Base-by-base conservation (phyloP, 495 filamentous ascomycete genomes). In the Aspergillus funiculosus region DNA sequence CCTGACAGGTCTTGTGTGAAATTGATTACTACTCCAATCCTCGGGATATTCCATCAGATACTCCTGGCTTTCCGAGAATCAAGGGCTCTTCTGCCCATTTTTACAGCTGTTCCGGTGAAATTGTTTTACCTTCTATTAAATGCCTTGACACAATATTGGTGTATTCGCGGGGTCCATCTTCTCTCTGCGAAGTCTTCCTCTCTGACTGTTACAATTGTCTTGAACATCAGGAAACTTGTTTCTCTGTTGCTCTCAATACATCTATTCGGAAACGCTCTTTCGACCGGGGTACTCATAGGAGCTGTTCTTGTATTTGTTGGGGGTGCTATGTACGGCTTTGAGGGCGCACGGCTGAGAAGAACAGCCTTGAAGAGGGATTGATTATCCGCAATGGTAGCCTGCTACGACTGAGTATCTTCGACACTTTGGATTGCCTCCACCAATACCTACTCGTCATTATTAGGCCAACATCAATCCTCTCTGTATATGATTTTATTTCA, bases 141-240 rank as follows among this genome's bases (percentile, higher is more conserved):
- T 63, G 86, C 90, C 1, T 50, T 94, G 30, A 98, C 92, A 20
- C 92, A 98, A 64, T 92, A 95, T 57, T 73, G 86, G 14, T 98
- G 92, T 61, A 95, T 97, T 50, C 85, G 89, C 4, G 92, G 92
- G 1, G 92, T 98, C 25, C 96, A 98, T 53, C 76, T 94, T 14
- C 72, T 98, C 3, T 86, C 84, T 1, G 86, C 89, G 0, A 81
- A 82, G 34, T 85, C 86, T 2, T 89, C 91, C 11, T 94, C 92
- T 0, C 71, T 98, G 39, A 96, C 91, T 0, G 92, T 98, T 11
- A 95, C 91, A 1, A 92, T 98, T 30, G 86, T 95, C 24, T 75
- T 98, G 19, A 98, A 97, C 61, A 83, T 98, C 37, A 77, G 92
- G 54, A 98, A 98, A 64, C 72, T 98, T n/a, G 82, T 94, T 14